Evolutionary conservation across 805 yeast species (phyloP).

Genomic region (Ogataea zsoltii): DNA sequence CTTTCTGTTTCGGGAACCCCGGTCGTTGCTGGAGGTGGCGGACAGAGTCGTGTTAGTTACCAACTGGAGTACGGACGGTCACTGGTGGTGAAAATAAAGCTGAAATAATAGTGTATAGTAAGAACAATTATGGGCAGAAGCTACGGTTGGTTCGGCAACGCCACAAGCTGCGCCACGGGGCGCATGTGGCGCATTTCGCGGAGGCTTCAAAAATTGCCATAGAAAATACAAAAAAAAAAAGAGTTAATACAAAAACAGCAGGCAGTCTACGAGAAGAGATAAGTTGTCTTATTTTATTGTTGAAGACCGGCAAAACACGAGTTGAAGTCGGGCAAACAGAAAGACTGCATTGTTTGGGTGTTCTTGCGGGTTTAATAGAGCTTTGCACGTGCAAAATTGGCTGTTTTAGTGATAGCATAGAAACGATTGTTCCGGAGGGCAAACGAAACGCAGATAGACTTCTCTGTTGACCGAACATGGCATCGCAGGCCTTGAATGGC

Average conservation of each 20-base stretch:
- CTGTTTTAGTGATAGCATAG: too few relatives aligned
- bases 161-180: background rate
- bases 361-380: too few relatives aligned
- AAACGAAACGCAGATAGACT: background rate
- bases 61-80: conserved; percentile 12
- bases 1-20: conserved; percentile 9
- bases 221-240: background rate
- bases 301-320: too few relatives aligned
- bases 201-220: background rate
- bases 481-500: too few relatives aligned
- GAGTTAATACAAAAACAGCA: background rate
- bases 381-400: too few relatives aligned
- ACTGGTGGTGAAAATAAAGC: conserved; percentile 12
- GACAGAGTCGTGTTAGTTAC: conserved; percentile 9
- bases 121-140: too few relatives aligned
- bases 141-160: too few relatives aligned
- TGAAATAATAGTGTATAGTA: conserved; percentile 3
- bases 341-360: too few relatives aligned
- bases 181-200: conserved; percentile 3
- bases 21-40: conserved; percentile 3
- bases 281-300: too few relatives aligned
- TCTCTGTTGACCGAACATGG: background rate
- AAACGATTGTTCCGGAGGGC: background rate
- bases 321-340: too few relatives aligned
- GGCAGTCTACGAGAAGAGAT: too few relatives aligned